Conservation (phyloP, 768 basidiomycete species). For the Pleurotus platypus region DNA sequence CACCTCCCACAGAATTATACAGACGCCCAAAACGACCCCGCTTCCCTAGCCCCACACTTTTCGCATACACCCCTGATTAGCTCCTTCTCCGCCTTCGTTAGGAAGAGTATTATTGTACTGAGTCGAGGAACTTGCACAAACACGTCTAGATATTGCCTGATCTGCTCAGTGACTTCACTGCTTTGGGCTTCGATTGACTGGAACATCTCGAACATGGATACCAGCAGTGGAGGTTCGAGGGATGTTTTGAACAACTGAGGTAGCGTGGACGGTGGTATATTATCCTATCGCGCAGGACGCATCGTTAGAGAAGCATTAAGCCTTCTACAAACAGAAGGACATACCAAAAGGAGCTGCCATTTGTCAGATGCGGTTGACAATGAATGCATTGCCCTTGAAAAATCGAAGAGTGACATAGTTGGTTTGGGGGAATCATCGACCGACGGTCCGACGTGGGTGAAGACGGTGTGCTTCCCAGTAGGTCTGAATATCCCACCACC, state of each 20-base stretch:
- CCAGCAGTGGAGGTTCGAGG: constrained; percentile 62
- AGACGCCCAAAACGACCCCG: constrained; percentile 1
- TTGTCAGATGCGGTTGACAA: constrained; percentile 35
- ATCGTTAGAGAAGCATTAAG: neutral
- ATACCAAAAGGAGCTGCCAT: constrained; percentile 59
- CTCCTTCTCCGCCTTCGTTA: constrained; percentile 52
- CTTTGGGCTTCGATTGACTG: constrained; percentile 20
- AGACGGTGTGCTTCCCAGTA: constrained; percentile 57
- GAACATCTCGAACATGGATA: constrained; percentile 54
- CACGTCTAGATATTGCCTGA: constrained; percentile 45
- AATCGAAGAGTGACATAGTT: constrained; percentile 54
- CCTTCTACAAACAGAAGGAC: constrained; percentile 17
- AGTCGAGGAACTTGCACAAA: constrained; percentile 60
- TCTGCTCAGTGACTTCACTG: constrained; percentile 12
- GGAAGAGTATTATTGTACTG: constrained; percentile 57
- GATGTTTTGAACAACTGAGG: constrained; percentile 67
- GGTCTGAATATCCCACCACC: constrained; percentile 74
- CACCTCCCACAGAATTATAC: neutral
- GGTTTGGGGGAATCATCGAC: constrained; percentile 18
- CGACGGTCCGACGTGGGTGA: constrained; percentile 21
- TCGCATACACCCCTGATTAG: constrained; percentile 45
- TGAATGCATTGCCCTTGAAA: constrained; percentile 57
- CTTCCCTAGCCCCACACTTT: constrained; percentile 24
- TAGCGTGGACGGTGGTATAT: constrained; percentile 49
- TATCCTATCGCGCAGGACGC: constrained; percentile 27